phyloP scores from a whole-genome alignment of 495 filamentous ascomycete genomes.

The Penicillium chermesinum region DNA sequence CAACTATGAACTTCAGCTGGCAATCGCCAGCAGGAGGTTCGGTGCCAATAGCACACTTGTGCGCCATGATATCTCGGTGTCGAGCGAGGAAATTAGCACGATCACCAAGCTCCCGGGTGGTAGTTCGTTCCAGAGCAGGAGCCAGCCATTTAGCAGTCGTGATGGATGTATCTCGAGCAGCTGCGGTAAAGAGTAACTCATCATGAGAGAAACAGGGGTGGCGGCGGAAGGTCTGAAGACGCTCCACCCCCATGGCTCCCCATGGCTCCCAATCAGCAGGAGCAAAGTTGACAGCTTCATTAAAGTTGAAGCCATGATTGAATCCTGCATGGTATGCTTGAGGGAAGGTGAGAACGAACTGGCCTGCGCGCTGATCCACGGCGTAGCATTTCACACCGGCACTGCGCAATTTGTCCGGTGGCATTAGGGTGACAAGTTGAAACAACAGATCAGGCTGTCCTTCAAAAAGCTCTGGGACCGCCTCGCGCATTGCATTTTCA shows the following conservation, averaged over 20 bases:
- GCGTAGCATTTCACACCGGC: constrained; percentile 91
- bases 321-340: constrained; percentile 91
- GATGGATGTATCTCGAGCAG: constrained; percentile 72
- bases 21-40: constrained; percentile 30
- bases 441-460: constrained; percentile 95
- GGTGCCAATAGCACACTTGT: constrained; percentile 41
- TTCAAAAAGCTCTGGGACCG: constrained; percentile 94
- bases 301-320: constrained; percentile 98
- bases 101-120: constrained; percentile 63
- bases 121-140: constrained; percentile 75
- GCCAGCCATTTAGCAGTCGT: constrained; percentile 93
- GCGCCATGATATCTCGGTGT: constrained; percentile 52
- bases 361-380: constrained; percentile 88
- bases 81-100: constrained; percentile 61
- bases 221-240: constrained; percentile 80
- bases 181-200: constrained; percentile 87
- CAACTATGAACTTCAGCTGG: constrained; percentile 44
- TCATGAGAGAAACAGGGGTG: constrained; percentile 98
- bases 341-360: constrained; percentile 93
- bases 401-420: constrained; percentile 90
- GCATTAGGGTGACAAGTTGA: constrained; percentile 90
- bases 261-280: constrained; percentile 95
- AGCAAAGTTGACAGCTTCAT: constrained; percentile 98
- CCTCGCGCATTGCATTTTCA: constrained; percentile 89
- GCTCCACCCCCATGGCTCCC: constrained; percentile 79